Evolutionary conservation across 1,284 basidiomycete species (phyloP), one percentile per base, ranked within the genome.

Genomic region (Marasmius tenuissimus): DNA sequence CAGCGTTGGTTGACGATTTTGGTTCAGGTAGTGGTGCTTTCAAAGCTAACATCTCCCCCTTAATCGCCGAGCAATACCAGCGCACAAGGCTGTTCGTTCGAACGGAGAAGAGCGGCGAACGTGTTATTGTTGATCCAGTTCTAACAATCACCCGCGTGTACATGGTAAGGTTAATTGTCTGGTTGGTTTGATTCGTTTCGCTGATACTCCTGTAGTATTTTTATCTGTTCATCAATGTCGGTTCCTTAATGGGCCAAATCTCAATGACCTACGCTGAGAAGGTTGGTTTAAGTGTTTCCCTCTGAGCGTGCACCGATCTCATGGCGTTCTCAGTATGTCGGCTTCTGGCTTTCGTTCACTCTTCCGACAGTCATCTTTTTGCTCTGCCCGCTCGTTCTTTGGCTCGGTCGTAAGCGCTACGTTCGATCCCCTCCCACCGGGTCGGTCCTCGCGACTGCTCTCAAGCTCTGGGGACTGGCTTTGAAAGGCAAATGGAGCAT

Each of bases 61-160:
- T 94, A 59, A 81, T 94, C 42, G 92, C 92, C 47, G 91, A 96
- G 75, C 89, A 94, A 70, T 89, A 90, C 71, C 79, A 74, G 63
- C 78, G 79, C 58, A 82, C 78, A 40, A 88, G 81, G 65, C 74
- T 81, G 14, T 89, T 86, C 70, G 75, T 91, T 37, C 60, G 70
- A 3, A 83, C 80, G 3, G 82, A 81, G 1, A 82, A 79, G 64
- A 76, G 72, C 20, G 93, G 93, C 51, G 89, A 94, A 73, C 80
- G 87, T 39, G 92, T 96, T 59, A 88, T 96, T 64, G 85, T 95
- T 39, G 93, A 96, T 72, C 94, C 94, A 0, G 72, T 79, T 0
- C 68, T 90, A 68, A 96, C 94, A 1, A 81, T 86, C 4, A 78
- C 86, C 11, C 81, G 87, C 58, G 85, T 91, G 48, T 93, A 90